These are phyloP conservation scores for Hawksworthiomyces lignivorus DNA, from an alignment of 2,329 filamentous ascomycete species.

Conservation along the genomic window DNA sequence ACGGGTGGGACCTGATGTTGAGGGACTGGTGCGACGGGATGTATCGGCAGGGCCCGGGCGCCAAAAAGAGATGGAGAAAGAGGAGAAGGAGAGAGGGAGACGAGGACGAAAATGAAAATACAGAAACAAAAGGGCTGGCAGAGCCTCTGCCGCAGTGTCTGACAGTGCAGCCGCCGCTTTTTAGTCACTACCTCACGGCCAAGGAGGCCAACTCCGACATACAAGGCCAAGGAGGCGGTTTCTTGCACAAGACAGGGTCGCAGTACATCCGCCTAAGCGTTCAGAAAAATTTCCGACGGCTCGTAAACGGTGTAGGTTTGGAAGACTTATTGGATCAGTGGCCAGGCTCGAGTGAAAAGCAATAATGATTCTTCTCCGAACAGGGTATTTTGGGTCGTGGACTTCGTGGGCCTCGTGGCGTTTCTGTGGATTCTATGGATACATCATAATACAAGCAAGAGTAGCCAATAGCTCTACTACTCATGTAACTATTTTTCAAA, in stretches of 20 bases:
- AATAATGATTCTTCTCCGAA: no score
- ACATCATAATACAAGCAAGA: no score
- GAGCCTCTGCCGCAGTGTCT: conserved; percentile 16
- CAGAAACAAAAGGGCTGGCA: no score
- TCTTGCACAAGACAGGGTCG: conserved; percentile 18
- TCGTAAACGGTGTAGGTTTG: conserved; percentile 14
- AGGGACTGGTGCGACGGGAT: conserved; percentile 37
- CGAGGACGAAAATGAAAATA: neutral
- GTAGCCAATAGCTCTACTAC: no score
- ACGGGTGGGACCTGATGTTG: conserved; percentile 36
- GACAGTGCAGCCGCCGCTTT: conserved; percentile 24
- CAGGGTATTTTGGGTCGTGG: no score
- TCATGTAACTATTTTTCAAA: no score
- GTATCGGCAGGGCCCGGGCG: conserved; percentile 5
- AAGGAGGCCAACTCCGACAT: conserved; percentile 21
- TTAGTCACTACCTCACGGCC: conserved; percentile 20
- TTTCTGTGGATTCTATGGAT: no score
- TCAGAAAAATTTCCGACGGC: conserved; percentile 19
- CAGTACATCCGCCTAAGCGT: conserved; percentile 23
- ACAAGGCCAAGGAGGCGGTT: conserved; percentile 21
- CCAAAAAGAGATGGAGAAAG: neutral
- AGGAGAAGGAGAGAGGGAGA: neutral
- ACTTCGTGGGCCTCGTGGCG: no score
- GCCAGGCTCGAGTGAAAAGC: no score
- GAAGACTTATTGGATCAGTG: conserved; percentile 19